Evolutionary conservation across 2,329 filamentous ascomycete genomes (phyloP).

Genomic region (Fonsecaea pugnacius): DNA sequence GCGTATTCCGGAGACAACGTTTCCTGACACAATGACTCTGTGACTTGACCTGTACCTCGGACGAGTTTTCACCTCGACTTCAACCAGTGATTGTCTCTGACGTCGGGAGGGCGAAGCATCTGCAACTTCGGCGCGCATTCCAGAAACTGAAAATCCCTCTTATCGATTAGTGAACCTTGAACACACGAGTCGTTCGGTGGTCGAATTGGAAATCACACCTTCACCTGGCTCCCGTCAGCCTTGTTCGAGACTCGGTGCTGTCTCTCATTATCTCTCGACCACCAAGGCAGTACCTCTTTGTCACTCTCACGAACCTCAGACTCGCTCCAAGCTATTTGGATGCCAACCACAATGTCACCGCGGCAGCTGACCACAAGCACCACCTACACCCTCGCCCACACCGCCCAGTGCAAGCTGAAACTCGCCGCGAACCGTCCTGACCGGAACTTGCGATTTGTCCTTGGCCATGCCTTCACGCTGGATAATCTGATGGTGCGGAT

Average conservation of each 20-base stretch:
- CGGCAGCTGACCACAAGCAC: conserved; percentile 22
- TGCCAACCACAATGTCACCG: conserved; percentile 15
- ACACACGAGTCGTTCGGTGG: neutral
- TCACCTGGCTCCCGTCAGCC: conserved; percentile 3
- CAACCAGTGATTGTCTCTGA: neutral
- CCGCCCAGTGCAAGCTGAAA: conserved; percentile 35
- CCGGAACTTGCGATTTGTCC: conserved; percentile 34
- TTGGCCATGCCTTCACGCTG: conserved; percentile 36
- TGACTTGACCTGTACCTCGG: neutral
- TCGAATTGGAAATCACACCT: conserved; percentile 3
- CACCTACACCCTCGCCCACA: conserved; percentile 35
- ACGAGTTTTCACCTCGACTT: neutral
- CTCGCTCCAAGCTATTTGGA: neutral
- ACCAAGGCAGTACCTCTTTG: neutral
- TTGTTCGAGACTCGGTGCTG: neutral
- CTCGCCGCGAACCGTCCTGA: conserved; percentile 34
- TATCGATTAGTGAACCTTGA: conserved; percentile 15
- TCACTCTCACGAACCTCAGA: neutral
- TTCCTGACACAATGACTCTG: neutral
- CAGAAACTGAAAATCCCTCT: conserved; percentile 5
- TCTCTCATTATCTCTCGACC: neutral
- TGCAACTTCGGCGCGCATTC: neutral
- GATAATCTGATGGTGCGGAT: conserved; percentile 36
- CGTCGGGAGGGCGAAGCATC: conserved; percentile 4
- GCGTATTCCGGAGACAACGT: neutral